Percentiles rank a stretch among this genome's conserved stretches.
These are phyloP conservation scores for Sphagnurus paluster DNA, from an alignment of 1,284 basidiomycete species.

Conservation along the genomic window DNA sequence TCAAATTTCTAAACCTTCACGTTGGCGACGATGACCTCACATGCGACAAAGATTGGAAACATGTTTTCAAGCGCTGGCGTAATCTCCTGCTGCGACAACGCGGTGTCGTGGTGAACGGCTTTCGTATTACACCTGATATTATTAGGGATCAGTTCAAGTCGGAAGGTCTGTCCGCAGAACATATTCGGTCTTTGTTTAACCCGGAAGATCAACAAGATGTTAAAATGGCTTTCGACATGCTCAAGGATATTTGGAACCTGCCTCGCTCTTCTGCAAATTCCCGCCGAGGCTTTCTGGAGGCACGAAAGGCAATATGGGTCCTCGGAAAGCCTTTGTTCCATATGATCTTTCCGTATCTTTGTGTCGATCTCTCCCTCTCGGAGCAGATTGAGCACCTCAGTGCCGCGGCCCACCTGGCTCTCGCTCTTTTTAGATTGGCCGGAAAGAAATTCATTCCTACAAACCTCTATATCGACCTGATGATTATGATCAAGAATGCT, in stretches of 20 bases:
- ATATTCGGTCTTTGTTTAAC: slow-evolving; percentile 25
- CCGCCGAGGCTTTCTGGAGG: slow-evolving; percentile 18
- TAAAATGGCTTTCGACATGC: slow-evolving; percentile 25
- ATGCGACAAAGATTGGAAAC: slow-evolving; percentile 34
- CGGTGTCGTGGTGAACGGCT: slow-evolving; percentile 25
- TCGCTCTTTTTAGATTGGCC: slow-evolving; percentile 24
- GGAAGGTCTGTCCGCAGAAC: slow-evolving; percentile 9
- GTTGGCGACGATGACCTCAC: slow-evolving; percentile 36
- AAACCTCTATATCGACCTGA: slow-evolving; percentile 32
- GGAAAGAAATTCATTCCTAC: slow-evolving; percentile 29
- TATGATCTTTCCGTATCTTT: slow-evolving; percentile 32
- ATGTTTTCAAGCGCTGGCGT: slow-evolving; percentile 32
- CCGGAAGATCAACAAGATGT: slow-evolving; percentile 36
- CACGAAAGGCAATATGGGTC: slow-evolving; percentile 22
- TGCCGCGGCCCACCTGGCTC: slow-evolving; percentile 26
- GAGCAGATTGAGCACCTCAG: slow-evolving; percentile 38
- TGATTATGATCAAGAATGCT: slow-evolving; percentile 39
- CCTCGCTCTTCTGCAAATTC: slow-evolving; percentile 11
- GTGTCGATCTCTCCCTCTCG: slow-evolving; percentile 30
- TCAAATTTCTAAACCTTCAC: slow-evolving; percentile 29
- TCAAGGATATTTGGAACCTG: slow-evolving; percentile 28
- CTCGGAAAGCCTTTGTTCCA: slow-evolving; percentile 27
- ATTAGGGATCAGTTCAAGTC: slow-evolving; percentile 21
- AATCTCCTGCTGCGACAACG: slow-evolving; percentile 27
- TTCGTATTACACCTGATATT: slow-evolving; percentile 26